Base-by-base conservation (phyloP, 1,139 yeast genomes). In the Hansenula lynferdii region DNA sequence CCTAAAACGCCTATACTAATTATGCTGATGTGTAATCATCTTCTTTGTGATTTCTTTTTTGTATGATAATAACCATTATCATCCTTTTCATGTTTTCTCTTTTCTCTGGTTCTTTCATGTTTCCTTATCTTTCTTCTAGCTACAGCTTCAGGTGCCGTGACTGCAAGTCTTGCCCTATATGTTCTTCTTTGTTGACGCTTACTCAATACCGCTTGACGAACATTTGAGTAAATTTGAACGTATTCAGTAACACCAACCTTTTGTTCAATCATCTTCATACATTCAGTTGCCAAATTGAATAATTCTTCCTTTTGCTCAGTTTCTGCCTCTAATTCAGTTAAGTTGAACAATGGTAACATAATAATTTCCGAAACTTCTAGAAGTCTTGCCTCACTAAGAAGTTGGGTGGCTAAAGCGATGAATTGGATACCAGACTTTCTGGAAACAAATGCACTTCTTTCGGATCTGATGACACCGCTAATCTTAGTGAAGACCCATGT, bases 161-260 rank as follows among this genome's bases (percentile, higher is more conserved):
- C 71, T 2, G 90, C 86, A 58, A 86, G 65, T 46, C 85, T 81
- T 0, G 96, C 84, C 42, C 90, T 72, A 56, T 80, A 82, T 1
- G 85, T 74, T 54, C 70, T 80, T 61, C 97, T 77, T 37, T 86
- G 94, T 44, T 73, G 72, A 54, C 97, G 76, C 58, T 87, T 73
- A 23, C 68, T 67, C 31, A 64, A 64, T 17, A 90, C 81, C 14
- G 57, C 56, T 47, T 71, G 78, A 54, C 79, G 77, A 14, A 87
- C 95, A 38, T 67, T 66, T 2, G 86, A 65, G 54, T 81, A 85
- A 3, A 77, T 64, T 23, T 67, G 62, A n/a, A 87, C 73, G 54
- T 82, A 92, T 18, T 70, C 80, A 0, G 92, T 73, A 7, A 82
- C 75, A 12, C 96, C 95, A 37, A 92, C 59, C 52, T 80, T 85